These are phyloP conservation scores for Ettlia oleoabundans DNA, from an alignment of 139 green algal genomes.

Conservation along the genomic window DNA sequence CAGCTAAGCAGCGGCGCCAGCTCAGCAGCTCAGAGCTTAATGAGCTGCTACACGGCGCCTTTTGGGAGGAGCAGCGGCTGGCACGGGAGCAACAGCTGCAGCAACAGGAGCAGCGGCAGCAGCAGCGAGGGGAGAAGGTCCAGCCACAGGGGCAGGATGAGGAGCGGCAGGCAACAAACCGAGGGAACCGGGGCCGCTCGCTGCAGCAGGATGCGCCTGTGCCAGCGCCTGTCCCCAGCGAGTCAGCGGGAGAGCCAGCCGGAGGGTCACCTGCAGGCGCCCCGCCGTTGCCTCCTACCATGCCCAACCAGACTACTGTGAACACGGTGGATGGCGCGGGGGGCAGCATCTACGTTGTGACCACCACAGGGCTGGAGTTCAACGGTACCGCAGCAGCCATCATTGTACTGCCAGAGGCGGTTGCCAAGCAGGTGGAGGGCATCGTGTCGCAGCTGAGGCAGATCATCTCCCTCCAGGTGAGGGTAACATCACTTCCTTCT, in stretches of 20 bases:
- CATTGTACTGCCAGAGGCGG: neutral
- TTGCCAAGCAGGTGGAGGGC: conserved; percentile 1
- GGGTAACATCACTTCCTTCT: neutral
- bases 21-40: neutral
- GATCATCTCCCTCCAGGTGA: neutral
- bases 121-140: neutral
- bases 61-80: neutral
- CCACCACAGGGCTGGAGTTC: neutral
- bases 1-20: neutral
- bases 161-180: no score
- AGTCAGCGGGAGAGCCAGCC: no score
- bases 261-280: no score
- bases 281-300: no score
- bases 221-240: no score
- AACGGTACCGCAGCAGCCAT: neutral
- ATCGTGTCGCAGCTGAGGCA: neutral
- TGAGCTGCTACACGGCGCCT: neutral
- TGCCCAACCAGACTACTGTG: no score
- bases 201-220: no score
- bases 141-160: no score
- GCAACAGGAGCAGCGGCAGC: neutral
- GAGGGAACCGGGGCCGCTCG: no score
- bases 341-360: neutral
- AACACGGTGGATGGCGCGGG: neutral
- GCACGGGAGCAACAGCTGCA: neutral